Percentiles rank a stretch among this genome's conserved stretches.
phyloP scores from a whole-genome alignment of 306 rosid species.

The Citrullus amarus region DNA sequence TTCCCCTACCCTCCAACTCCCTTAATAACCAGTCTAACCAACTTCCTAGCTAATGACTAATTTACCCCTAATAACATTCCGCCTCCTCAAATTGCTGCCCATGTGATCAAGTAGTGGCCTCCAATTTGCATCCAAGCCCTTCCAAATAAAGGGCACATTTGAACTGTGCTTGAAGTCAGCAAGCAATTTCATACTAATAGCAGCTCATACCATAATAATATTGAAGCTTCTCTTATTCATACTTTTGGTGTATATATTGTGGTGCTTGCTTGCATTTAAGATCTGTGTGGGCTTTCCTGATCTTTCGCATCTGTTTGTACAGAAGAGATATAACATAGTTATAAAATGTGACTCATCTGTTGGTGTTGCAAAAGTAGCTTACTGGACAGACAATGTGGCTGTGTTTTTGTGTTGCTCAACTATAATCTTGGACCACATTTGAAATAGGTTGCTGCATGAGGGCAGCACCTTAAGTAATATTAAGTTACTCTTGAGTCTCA shows the following conservation, averaged over 20 bases:
- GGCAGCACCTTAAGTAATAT: neutral
- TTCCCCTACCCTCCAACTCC: neutral
- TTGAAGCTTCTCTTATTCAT: neutral
- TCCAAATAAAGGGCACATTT: neutral
- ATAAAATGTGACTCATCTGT: neutral
- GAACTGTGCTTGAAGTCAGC: neutral
- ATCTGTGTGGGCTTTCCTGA: neutral
- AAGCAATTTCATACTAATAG: neutral
- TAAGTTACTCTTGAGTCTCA: neutral
- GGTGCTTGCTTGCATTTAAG: neutral
- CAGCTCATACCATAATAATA: neutral
- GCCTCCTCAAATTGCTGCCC: neutral
- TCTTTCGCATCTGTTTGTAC: neutral
- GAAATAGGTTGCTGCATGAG: neutral
- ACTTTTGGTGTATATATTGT: neutral
- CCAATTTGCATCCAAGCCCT: neutral
- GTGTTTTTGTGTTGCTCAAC: neutral
- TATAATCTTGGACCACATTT: neutral
- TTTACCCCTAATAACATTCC: neutral
- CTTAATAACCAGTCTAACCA: neutral
- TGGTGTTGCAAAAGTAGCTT: neutral
- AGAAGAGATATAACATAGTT: neutral
- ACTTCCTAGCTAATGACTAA: neutral
- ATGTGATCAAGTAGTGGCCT: neutral
- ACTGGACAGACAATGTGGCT: neutral